phyloP scores from a whole-genome alignment of 2,329 filamentous ascomycete genomes.

The Colletotrichum lindemuthianum region DNA sequence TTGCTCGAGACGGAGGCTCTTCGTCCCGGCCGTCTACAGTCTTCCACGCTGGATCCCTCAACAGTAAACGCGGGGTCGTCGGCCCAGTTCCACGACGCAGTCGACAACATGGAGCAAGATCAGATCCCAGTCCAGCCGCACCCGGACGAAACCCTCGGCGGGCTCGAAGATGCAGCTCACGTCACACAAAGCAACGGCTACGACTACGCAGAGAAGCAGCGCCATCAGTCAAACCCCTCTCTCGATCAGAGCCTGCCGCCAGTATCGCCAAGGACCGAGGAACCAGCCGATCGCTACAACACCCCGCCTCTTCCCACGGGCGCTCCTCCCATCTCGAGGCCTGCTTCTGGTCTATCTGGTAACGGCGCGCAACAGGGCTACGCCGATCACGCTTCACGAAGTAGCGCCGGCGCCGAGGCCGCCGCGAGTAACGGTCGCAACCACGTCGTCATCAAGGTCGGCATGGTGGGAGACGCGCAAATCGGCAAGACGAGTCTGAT shows the following conservation, averaged over 20 bases:
- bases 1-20: slow-evolving; percentile 37
- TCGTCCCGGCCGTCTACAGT: slow-evolving; percentile 29
- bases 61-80: slow-evolving; percentile 59
- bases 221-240: slow-evolving; percentile 57
- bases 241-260: slow-evolving; percentile 59
- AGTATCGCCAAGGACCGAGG: slow-evolving; percentile 51
- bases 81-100: slow-evolving; percentile 63
- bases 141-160: slow-evolving; percentile 61
- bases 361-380: slow-evolving; percentile 51
- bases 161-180: slow-evolving; percentile 60
- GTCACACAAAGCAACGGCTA: slow-evolving; percentile 48
- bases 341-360: slow-evolving; percentile 64
- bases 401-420: slow-evolving; percentile 48
- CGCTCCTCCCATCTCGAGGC: slow-evolving; percentile 60
- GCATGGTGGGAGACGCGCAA: slow-evolving; percentile 99
- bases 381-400: slow-evolving; percentile 56
- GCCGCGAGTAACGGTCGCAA: slow-evolving; percentile 62
- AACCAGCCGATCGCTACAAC: slow-evolving; percentile 55
- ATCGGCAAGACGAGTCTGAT: slow-evolving; percentile 99
- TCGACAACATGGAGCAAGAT: slow-evolving; percentile 63
- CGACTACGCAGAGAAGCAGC: slow-evolving; percentile 42
- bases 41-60: slow-evolving; percentile 63
- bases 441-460: slow-evolving; percentile 97
- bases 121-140: slow-evolving; percentile 47
- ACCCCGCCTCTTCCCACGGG: slow-evolving; percentile 55